phyloP scores from a whole-genome alignment of 1,139 yeast species.

The Debaryomycetaceae sp. region DNA sequence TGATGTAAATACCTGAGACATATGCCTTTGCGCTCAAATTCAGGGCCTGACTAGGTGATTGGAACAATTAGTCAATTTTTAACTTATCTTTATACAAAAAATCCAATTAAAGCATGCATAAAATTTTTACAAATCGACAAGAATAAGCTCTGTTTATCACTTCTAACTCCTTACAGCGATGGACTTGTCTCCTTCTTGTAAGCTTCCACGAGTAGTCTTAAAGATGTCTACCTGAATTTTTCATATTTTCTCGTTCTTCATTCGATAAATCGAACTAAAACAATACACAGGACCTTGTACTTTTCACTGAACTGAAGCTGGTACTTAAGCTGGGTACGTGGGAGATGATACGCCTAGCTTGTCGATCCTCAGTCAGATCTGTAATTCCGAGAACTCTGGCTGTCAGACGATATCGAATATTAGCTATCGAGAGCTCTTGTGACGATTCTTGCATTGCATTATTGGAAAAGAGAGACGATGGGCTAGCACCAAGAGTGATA shows the following conservation, averaged over 20 bases:
- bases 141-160: background rate
- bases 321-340: background rate
- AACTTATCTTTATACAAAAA: too few relatives aligned
- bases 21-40: slow-evolving; percentile 6
- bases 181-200: too few relatives aligned
- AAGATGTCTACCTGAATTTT: background rate
- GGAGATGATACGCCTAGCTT: background rate
- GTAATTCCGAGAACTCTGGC: background rate
- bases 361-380: background rate
- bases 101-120: background rate
- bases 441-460: slow-evolving; percentile 92
- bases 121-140: background rate
- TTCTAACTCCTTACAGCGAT: too few relatives aligned
- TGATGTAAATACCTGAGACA: slow-evolving; percentile 35
- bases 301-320: background rate
- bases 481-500: slow-evolving; percentile 46
- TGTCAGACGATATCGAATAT: slow-evolving; percentile 48
- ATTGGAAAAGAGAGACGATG: slow-evolving; percentile 43
- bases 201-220: background rate
- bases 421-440: slow-evolving; percentile 91
- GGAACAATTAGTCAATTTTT: too few relatives aligned
- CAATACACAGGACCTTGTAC: slow-evolving; percentile 1
- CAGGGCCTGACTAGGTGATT: background rate
- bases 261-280: background rate
- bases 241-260: slow-evolving; percentile 3